phyloP scores from a whole-genome alignment of 2,329 filamentous ascomycete species.

The Pseudogymnoascus sp. region DNA sequence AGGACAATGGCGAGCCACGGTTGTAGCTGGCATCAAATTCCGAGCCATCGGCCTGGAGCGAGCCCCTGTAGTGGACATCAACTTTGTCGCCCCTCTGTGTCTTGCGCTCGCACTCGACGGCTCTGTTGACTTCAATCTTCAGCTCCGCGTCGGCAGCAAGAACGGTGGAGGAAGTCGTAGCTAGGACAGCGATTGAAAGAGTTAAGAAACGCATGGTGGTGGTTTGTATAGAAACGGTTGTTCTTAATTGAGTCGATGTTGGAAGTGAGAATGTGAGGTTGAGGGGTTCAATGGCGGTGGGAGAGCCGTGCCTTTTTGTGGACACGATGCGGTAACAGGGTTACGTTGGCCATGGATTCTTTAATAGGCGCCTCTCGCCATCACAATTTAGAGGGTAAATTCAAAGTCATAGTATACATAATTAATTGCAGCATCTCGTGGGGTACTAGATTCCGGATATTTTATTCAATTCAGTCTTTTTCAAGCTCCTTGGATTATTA shows the following conservation, averaged over 20 bases:
- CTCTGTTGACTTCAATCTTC: conserved; percentile 68
- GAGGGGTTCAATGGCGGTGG: conserved; percentile 6
- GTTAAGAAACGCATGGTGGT: conserved; percentile 27
- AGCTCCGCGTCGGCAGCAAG: conserved; percentile 44
- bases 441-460: background rate
- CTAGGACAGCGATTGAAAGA: conserved; percentile 24
- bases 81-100: conserved; percentile 70
- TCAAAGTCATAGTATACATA: background rate
- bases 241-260: background rate
- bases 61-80: conserved; percentile 83
- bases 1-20: conserved; percentile 66
- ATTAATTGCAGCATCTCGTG: background rate
- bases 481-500: background rate
- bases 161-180: conserved; percentile 21
- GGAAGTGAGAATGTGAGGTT: conserved; percentile 1
- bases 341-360: background rate
- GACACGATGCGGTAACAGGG: conserved; percentile 7
- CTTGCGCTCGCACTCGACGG: conserved; percentile 74
- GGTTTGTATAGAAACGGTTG: background rate
- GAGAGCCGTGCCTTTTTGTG: background rate
- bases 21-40: conserved; percentile 85
- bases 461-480: background rate
- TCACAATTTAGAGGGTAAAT: conserved; percentile 6
- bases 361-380: background rate
- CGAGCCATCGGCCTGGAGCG: conserved; percentile 62